Percentiles rank a stretch among this genome's conserved stretches.
These are phyloP conservation scores for Scutellaria barbata DNA, from an alignment of 257 asterid species.

Conservation along the genomic window DNA sequence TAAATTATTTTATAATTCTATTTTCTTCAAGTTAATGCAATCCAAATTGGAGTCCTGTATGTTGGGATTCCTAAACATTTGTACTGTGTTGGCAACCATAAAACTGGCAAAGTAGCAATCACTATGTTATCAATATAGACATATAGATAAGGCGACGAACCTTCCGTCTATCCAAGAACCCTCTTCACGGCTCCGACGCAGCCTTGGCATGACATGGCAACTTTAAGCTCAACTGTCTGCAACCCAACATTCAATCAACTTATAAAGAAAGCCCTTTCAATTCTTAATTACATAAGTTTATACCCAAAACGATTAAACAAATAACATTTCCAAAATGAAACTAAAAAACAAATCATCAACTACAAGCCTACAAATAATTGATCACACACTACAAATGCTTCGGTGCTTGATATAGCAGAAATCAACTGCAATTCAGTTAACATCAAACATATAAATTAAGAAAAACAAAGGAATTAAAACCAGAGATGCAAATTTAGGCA, in stretches of 20 bases:
- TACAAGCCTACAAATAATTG: conserved; percentile 5
- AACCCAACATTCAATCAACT: conserved; percentile 29
- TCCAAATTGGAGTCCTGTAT: too few relatives aligned
- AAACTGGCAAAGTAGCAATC: background rate
- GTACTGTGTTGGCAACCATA: background rate
- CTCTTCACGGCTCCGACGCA: conserved; percentile 91
- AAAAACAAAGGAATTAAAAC: conserved; percentile 6
- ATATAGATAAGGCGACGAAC: conserved; percentile 44
- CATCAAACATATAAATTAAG: background rate
- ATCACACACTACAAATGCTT: conserved; percentile 6
- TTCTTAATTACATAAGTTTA: background rate
- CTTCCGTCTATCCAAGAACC: conserved; percentile 86
- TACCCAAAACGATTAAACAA: background rate
- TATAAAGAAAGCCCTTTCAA: conserved; percentile 12
- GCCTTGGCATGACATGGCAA: conserved; percentile 92
- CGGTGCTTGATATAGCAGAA: conserved; percentile 10
- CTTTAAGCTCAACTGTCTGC: conserved; percentile 94
- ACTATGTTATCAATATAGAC: background rate
- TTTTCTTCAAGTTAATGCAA: background rate
- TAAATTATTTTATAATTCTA: background rate
- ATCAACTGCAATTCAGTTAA: conserved; percentile 20
- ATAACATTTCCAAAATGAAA: conserved; percentile 6
- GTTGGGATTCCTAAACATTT: background rate
- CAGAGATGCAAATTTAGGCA: background rate
- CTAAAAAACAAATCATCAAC: conserved; percentile 21